Evolutionary conservation across 306 rosid species (phyloP).

Genomic region (Cicer chorassanicum): DNA sequence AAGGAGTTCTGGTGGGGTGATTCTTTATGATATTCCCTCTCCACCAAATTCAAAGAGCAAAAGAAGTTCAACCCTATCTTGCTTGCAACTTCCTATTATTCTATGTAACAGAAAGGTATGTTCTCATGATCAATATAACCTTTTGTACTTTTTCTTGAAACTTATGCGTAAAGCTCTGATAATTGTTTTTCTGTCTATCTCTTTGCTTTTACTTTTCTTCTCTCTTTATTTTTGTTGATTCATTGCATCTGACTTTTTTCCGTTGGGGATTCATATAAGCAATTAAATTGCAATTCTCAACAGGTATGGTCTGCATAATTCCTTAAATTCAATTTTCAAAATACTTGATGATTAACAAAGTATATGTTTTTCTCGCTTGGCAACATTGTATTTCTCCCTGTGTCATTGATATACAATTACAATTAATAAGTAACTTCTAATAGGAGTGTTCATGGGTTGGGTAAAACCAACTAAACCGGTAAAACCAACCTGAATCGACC

Average conservation of each 20-base stretch:
- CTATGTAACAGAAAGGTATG: conserved; percentile 75
- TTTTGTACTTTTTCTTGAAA: conserved; percentile 16
- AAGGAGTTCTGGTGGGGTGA: conserved; percentile 74
- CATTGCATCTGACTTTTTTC: conserved; percentile 31
- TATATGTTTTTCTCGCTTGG: background rate
- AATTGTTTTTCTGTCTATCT: background rate
- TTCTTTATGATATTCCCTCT: conserved; percentile 75
- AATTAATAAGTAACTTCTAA: background rate
- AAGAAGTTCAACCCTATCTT: conserved; percentile 49
- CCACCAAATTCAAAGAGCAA: conserved; percentile 57
- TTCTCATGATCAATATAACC: conserved; percentile 21
- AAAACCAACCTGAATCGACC: too few relatives aligned
- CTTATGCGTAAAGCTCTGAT: conserved; percentile 10
- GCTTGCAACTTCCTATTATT: conserved; percentile 66
- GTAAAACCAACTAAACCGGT: too few relatives aligned
- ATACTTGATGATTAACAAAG: conserved; percentile 5
- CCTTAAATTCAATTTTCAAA: background rate
- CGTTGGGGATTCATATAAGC: conserved; percentile 15
- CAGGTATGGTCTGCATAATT: background rate
- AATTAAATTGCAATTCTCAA: conserved; percentile 20
- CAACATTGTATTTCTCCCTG: background rate
- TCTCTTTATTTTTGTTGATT: background rate
- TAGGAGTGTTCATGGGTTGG: too few relatives aligned
- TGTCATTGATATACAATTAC: background rate
- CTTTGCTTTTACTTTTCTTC: background rate